Evolutionary conservation across 139 green algal species (phyloP), one percentile per base, ranked within the genome.

Genomic region (Klebsormidium nitens): DNA sequence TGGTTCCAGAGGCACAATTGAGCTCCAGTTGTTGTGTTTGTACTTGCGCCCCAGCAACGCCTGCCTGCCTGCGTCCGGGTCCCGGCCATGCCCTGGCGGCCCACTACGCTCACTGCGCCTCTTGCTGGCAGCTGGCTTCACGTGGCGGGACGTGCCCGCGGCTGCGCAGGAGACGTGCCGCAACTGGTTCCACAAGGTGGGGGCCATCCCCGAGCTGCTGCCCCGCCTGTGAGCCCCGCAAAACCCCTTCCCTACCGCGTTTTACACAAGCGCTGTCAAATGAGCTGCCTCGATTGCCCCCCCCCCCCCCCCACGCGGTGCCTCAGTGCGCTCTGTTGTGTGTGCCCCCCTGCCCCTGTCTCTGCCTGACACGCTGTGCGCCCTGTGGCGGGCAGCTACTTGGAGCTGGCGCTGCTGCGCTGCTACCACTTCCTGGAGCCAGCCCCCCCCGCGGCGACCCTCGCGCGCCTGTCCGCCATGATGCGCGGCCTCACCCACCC

Each of bases 101-200:
- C n/a, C n/a, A n/a, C n/a, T n/a, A n/a, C n/a, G n/a, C n/a, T n/a
- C 46, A 55, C 23, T 55, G 23, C 19, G 19, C 19, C 19, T n/a
- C 19, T n/a, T n/a, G 23, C 23, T 55, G 19, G 37, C 74, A 40
- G 55, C 60, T 23, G 58, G 63, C 36, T 82, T 80, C 48, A 80
- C 64, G 4, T 48, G 26, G 0, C 42, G 56, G 1, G 52, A 79
- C 55, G 49, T 82, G 29, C 55, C 52, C 0, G 5, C 1, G 1
- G 60, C 36, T 35, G 76, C 76, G 17, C 57, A 75, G 37, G n/a
- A 76, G 8, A 82, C 71, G 44, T 82, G 76, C 46, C 2, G 26
- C 28, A 82, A 82, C 47, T 82, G 76, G 76, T 80, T 82, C 37
- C 49, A 65, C 60, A 82, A 82, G 46, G 71, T 82, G 28, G 59